phyloP scores from a whole-genome alignment of 768 basidiomycete species.

The Agrocybe praecox region DNA sequence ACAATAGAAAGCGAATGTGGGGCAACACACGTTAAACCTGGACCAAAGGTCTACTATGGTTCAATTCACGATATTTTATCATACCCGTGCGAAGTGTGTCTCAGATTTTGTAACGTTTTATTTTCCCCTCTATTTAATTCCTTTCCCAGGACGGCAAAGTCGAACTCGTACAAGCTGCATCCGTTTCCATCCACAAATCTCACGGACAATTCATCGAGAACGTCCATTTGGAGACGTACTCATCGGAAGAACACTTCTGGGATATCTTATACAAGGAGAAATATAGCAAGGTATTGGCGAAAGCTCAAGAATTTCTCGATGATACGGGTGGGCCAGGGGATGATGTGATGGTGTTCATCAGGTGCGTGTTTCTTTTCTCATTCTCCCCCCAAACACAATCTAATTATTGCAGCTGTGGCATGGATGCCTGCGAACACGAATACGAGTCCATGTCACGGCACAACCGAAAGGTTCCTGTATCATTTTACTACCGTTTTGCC shows the following conservation, averaged over 20 bases:
- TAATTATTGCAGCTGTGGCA: conserved; percentile 67
- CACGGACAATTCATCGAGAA: conserved; percentile 92
- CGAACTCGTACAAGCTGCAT: conserved; percentile 83
- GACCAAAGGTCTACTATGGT: conserved; percentile 80
- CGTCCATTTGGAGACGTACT: conserved; percentile 78
- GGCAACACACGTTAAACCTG: conserved; percentile 32
- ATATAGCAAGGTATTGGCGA: conserved; percentile 60
- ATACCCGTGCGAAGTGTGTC: conserved; percentile 83
- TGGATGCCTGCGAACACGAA: conserved; percentile 95
- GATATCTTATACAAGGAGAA: conserved; percentile 67
- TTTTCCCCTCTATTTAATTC: neutral
- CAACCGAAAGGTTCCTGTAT: conserved; percentile 82
- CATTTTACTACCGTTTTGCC: conserved; percentile 86
- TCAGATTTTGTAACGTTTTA: neutral
- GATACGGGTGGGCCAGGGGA: conserved; percentile 64
- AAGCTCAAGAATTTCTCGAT: conserved; percentile 72
- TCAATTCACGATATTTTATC: conserved; percentile 94
- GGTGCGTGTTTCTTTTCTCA: conserved; percentile 44
- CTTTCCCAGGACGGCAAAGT: conserved; percentile 73
- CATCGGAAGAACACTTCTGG: conserved; percentile 76
- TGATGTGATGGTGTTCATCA: conserved; percentile 85
- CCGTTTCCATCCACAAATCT: conserved; percentile 71
- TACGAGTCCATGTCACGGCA: conserved; percentile 91
- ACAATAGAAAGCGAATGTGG: conserved; percentile 58
- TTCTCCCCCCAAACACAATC: neutral